Percentiles rank a stretch among this genome's conserved stretches.
phyloP scores from a whole-genome alignment of 225 moss, liverwort and hornwort genomes.

The Polytrichum formosum region DNA sequence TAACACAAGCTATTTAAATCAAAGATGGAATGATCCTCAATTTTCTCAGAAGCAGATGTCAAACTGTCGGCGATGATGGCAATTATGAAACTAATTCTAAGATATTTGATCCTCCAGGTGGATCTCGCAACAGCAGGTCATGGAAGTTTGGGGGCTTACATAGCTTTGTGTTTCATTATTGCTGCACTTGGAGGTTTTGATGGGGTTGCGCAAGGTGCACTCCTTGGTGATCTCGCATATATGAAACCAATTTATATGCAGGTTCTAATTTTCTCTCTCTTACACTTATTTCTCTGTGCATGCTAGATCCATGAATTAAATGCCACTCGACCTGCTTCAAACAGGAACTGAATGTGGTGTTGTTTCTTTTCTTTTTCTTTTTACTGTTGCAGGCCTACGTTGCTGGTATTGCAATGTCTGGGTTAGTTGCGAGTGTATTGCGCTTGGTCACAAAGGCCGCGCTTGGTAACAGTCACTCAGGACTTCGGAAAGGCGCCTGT shows the following conservation, averaged over 20 bases:
- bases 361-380: too few species aligned
- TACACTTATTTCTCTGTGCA: too few species aligned
- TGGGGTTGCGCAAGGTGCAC: constrained; percentile 73
- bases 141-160: constrained; percentile 62
- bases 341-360: too few species aligned
- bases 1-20: too few species aligned
- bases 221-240: constrained; percentile 72
- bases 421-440: constrained; percentile 52
- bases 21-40: too few species aligned
- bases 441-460: constrained; percentile 75
- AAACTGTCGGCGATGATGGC: neutral
- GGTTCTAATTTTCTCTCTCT: constrained; percentile 18
- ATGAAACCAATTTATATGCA: constrained; percentile 84
- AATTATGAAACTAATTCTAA: neutral
- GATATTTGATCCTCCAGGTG: constrained; percentile 31
- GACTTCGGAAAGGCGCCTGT: constrained; percentile 53
- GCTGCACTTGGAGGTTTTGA: constrained; percentile 61
- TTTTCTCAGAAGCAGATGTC: too few species aligned
- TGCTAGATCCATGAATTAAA: too few species aligned
- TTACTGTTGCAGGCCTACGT: constrained; percentile 52
- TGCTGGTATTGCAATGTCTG: constrained; percentile 74
- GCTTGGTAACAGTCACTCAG: constrained; percentile 37
- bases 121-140: constrained; percentile 65
- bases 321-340: too few species aligned
- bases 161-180: constrained; percentile 55